Conservation (phyloP, 345 rosid genomes). For the Boechera retrofracta region DNA sequence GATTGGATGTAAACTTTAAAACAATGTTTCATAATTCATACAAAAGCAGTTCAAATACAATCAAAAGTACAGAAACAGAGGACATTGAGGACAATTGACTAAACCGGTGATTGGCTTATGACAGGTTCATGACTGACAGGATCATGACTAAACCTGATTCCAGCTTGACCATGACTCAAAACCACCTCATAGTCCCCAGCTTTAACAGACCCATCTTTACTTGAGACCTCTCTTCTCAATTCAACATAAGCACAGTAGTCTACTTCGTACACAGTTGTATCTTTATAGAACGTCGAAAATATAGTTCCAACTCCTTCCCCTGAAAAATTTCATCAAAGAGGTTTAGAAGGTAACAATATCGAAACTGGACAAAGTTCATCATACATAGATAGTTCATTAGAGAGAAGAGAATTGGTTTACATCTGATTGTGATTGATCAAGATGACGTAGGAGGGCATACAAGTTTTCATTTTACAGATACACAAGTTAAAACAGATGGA, state of each 20-base stretch:
- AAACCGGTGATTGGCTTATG: slow-evolving; percentile 36
- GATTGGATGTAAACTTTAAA: slow-evolving; percentile 24
- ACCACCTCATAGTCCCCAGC: slow-evolving; percentile 63
- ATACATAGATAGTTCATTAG: not conserved
- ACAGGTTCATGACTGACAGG: slow-evolving; percentile 31
- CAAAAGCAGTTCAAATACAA: slow-evolving; percentile 28
- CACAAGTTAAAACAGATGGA: not conserved
- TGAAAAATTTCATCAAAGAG: slow-evolving; percentile 37
- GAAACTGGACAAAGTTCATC: not conserved
- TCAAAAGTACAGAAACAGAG: slow-evolving; percentile 36
- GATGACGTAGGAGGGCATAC: not conserved
- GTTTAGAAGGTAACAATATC: not conserved
- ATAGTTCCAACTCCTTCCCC: slow-evolving; percentile 93
- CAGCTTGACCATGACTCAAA: slow-evolving; percentile 50
- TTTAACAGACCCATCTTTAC: slow-evolving; percentile 39
- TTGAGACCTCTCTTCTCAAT: slow-evolving; percentile 55
- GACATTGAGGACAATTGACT: not conserved
- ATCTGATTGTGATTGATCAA: not conserved
- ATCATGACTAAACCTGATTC: slow-evolving; percentile 49
- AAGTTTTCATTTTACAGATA: not conserved
- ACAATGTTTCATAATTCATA: slow-evolving; percentile 24
- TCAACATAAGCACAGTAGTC: slow-evolving; percentile 76
- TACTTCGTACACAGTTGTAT: slow-evolving; percentile 58
- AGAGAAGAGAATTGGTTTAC: not conserved
- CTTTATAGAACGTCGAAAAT: slow-evolving; percentile 62